Evolutionary conservation across 805 yeast genomes (phyloP).

Genomic region (Ogataea minuta): DNA sequence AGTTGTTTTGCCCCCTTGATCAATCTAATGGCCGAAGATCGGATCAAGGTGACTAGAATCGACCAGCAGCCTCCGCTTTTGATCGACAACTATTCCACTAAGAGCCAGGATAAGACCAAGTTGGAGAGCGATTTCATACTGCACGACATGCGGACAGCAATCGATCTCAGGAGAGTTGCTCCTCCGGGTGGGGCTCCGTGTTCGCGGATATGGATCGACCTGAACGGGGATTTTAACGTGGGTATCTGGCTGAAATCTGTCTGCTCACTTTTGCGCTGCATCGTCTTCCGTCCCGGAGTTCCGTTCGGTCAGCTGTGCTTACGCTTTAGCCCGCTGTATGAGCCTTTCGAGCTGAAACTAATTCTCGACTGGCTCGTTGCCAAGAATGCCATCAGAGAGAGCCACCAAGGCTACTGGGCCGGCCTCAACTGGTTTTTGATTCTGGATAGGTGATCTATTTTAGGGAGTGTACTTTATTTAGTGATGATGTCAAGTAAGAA

Average conservation of each 20-base stretch:
- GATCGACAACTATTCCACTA: conserved; percentile 70
- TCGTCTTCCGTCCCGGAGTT: conserved; percentile 58
- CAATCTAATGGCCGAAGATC: conserved; percentile 46
- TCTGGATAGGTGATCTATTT: conserved; percentile 6
- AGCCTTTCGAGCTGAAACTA: conserved; percentile 37
- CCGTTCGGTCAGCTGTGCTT: conserved; percentile 23
- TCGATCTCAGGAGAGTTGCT: conserved; percentile 30
- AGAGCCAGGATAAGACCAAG: conserved; percentile 66
- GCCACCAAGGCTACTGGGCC: conserved; percentile 42
- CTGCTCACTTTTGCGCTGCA: conserved; percentile 42
- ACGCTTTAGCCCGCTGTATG: conserved; percentile 33
- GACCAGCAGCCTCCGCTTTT: conserved; percentile 50
- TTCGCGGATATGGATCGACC: conserved; percentile 69
- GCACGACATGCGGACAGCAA: conserved; percentile 22
- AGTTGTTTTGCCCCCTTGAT: conserved; percentile 62
- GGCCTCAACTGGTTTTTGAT: conserved; percentile 43
- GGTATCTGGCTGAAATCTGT: conserved; percentile 60
- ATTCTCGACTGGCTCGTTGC: conserved; percentile 46
- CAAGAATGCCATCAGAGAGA: conserved; percentile 39
- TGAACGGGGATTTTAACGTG: conserved; percentile 57
- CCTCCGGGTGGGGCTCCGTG: conserved; percentile 64
- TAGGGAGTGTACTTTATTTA: conserved; percentile 7
- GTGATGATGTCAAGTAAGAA: conserved; percentile 20
- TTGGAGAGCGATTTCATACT: conserved; percentile 62
- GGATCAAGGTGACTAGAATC: conserved; percentile 47